phyloP scores from a whole-genome alignment of 192 early-diverging fungal genomes.

The Allomyces javanicus region DNA sequence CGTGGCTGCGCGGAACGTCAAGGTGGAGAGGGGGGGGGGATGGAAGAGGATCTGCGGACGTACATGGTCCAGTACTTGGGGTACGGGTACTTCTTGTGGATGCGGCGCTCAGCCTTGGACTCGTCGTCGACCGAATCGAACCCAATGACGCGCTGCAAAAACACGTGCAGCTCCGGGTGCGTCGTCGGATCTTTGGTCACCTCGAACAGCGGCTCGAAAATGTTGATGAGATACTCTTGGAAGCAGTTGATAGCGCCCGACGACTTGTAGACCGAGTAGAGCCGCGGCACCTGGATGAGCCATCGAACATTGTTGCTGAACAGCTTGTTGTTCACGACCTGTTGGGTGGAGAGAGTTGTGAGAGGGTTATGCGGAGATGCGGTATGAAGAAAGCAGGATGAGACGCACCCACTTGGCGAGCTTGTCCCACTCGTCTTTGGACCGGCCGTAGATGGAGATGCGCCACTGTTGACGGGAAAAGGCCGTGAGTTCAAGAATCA shows the following conservation, averaged over 20 bases:
- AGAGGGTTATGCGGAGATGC: no score
- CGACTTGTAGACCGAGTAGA: constrained; percentile 72
- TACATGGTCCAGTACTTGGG: constrained; percentile 33
- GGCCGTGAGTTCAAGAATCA: no score
- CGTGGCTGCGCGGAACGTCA: no score
- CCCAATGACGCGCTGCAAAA: constrained; percentile 82
- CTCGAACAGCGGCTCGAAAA: constrained; percentile 80
- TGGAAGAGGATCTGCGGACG: no score
- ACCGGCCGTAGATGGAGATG: constrained; percentile 79
- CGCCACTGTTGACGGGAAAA: constrained; percentile 29
- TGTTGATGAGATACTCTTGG: constrained; percentile 58
- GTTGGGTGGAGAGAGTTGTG: no score
- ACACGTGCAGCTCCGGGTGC: constrained; percentile 80
- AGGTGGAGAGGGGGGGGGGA: no score
- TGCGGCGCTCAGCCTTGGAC: constrained; percentile 65
- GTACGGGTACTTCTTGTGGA: constrained; percentile 60
- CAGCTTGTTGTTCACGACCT: constrained; percentile 58
- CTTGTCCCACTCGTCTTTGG: constrained; percentile 75
- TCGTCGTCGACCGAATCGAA: constrained; percentile 93
- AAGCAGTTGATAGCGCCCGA: constrained; percentile 40
- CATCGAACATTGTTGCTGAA: constrained; percentile 80
- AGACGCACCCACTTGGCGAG: constrained; percentile 63
- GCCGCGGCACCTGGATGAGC: constrained; percentile 79
- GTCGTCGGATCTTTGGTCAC: constrained; percentile 61
- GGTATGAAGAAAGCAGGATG: no score